phyloP scores from a whole-genome alignment of 164 flowering plant species.

The Platanus orientalis region DNA sequence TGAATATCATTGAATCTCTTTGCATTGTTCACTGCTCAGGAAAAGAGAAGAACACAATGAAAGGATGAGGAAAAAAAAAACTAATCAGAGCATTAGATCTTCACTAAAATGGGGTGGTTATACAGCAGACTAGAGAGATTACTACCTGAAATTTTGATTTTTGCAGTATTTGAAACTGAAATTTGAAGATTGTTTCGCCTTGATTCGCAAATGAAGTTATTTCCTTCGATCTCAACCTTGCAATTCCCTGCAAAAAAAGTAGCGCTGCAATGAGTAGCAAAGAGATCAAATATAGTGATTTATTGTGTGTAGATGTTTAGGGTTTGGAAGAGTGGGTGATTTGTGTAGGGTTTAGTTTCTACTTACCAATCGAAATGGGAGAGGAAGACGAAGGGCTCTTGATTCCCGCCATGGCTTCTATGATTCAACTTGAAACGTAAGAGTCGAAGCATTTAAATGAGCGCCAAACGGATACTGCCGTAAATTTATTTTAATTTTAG shows the following conservation, averaged over 20 bases:
- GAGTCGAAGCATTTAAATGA: neutral
- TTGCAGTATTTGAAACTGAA: conserved; percentile 21
- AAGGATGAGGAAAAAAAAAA: no score
- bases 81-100: neutral
- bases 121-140: neutral
- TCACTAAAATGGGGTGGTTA: no score
- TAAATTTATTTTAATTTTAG: conserved; percentile 19
- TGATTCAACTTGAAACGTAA: neutral
- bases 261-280: neutral
- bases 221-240: conserved; percentile 34
- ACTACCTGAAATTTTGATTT: conserved; percentile 41
- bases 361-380: conserved; percentile 25
- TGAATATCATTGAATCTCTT: neutral
- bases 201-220: conserved; percentile 27
- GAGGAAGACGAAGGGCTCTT: conserved; percentile 18
- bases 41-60: neutral
- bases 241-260: conserved; percentile 9
- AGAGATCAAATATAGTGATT: no score
- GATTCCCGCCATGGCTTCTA: conserved; percentile 30
- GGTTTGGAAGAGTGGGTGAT: neutral
- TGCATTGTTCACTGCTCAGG: conserved; percentile 1
- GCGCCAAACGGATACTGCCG: conserved; percentile 4
- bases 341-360: conserved; percentile 1
- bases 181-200: conserved; percentile 30
- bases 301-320: neutral